Evolutionary conservation across 2,329 filamentous ascomycete species (phyloP), one percentile per base, ranked within the genome.

Genomic region (Calonectria montana): DNA sequence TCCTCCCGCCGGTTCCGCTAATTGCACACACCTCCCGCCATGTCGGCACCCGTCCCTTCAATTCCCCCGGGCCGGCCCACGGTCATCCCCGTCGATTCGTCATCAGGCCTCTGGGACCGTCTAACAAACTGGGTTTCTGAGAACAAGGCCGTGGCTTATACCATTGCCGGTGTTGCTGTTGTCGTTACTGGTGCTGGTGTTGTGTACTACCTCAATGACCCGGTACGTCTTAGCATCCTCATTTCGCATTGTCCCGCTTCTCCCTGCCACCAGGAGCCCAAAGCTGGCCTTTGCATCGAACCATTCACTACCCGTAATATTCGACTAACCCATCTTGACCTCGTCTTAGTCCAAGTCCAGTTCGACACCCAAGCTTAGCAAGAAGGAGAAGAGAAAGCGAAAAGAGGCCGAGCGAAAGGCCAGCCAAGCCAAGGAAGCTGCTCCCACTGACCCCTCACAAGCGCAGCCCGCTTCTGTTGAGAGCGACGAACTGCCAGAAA

Each of bases 111-210:
- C 68, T 98, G 95, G 95, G 94, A 98, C 84, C 93, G 96, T 80
- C 88, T 98, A 85, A 93, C 95, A 76, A 92, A 88, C 81, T 99
- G 97, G 96, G 95, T 94, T 16, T 94, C 95, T 2, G 96, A 98
- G 83, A 96, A 99, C 87, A 98, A 98, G 88, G 94, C 94, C 59
- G 90, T 96, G 67, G 96, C 97, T 74, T 99, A 98, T 86, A 98
- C 97, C 77, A 94, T 98, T 85, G 97, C 96, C 68, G 97, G 97
- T 80, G 94, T 98, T 72, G 96, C 96, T 66, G 90, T 98, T 59
- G 95, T 98, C 50, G 94, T 97, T 69, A 97, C 95, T 16, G 94
- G 94, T 73, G 96, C 96, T 39, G 96, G 97, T 78, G 94, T 94
- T 50, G 93, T 97, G 81, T 99, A 98, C 88, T 98, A 98, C 84